phyloP scores from a whole-genome alignment of 352 stramenopile genomes.

The Elongisporangium senticosum region DNA sequence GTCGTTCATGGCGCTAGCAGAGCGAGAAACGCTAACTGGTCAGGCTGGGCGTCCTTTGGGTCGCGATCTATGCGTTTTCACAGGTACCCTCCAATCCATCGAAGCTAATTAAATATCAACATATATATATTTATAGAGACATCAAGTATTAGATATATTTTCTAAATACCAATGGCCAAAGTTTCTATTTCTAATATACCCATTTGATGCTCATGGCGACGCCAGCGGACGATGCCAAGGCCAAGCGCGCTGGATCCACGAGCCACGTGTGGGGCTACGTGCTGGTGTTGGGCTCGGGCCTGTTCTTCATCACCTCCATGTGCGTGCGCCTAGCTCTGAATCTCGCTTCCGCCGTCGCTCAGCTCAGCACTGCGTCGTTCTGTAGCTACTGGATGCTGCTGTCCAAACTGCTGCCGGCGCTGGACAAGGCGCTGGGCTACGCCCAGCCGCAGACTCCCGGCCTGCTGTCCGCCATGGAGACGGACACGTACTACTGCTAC shows the following conservation, averaged over 20 bases:
- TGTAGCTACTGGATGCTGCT: constrained; percentile 71
- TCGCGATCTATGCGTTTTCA: not conserved
- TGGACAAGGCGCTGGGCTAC: constrained; percentile 9
- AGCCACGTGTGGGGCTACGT: constrained; percentile 79
- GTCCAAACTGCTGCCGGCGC: constrained; percentile 43
- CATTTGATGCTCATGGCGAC: not conserved
- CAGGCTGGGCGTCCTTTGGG: not conserved
- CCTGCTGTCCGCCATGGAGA: constrained; percentile 39
- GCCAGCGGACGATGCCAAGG: constrained; percentile 6
- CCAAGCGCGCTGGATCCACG: constrained; percentile 52
- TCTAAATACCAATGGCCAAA: too few species aligned
- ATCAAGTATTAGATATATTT: not conserved
- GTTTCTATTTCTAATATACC: too few species aligned
- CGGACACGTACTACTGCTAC: constrained; percentile 79
- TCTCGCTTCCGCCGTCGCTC: too few species aligned
- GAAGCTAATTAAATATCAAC: too few species aligned
- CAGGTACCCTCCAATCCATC: not conserved
- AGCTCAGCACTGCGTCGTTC: too few species aligned
- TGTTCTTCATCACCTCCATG: constrained; percentile 62
- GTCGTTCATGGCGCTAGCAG: not conserved
- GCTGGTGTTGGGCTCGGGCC: constrained; percentile 42
- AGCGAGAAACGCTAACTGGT: not conserved
- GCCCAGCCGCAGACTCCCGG: constrained; percentile 3
- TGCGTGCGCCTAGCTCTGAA: constrained; percentile 12
- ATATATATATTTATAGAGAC: not conserved